phyloP scores from a whole-genome alignment of 2,329 filamentous ascomycete species.

The Botrytis galanthina region DNA sequence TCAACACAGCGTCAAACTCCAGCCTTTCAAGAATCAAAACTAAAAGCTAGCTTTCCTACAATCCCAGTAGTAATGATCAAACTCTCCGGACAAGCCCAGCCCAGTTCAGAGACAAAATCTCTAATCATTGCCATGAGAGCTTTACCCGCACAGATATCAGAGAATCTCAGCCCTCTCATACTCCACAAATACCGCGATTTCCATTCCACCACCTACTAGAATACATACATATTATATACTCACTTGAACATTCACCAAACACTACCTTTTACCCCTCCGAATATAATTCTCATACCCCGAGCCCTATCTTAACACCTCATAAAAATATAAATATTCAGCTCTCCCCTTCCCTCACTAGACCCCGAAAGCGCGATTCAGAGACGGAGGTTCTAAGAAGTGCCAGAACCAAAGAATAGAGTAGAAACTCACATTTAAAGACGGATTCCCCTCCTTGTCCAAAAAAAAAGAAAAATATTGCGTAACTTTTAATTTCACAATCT shows the following conservation, averaged over 20 bases:
- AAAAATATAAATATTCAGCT: neutral
- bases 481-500: neutral
- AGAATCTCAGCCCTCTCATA: too few relatives aligned
- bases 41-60: neutral
- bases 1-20: neutral
- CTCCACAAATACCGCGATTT: neutral
- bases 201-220: neutral
- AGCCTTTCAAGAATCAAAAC: neutral
- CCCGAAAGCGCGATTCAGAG: neutral
- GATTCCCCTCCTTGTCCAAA: accelerated
- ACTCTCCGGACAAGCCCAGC: neutral
- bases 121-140: neutral
- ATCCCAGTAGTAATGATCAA: neutral
- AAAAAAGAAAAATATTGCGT: too few relatives aligned
- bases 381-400: neutral
- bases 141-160: neutral
- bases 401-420: neutral
- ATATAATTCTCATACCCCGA: neutral
- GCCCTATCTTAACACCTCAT: neutral
- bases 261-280: accelerated
- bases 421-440: neutral
- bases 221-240: neutral
- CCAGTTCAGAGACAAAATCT: neutral
- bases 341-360: neutral
- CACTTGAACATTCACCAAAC: neutral